phyloP scores from a whole-genome alignment of 768 basidiomycete genomes.

The Mycena epipterygia region DNA sequence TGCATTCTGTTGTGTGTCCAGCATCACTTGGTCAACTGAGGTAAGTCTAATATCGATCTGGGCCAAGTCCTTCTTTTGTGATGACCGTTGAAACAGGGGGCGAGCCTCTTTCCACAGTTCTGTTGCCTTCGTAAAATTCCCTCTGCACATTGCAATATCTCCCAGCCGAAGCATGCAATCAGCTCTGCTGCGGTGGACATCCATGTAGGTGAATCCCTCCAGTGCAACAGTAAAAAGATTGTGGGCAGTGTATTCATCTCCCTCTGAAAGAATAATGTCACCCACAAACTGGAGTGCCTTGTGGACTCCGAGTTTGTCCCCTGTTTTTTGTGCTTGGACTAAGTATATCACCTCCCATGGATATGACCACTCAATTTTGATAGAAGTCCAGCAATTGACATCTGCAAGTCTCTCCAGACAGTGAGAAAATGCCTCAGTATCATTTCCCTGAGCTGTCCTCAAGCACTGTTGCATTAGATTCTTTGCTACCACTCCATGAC shows the following conservation, averaged over 20 bases:
- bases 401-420: neutral
- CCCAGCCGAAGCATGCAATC: neutral
- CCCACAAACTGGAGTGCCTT: neutral
- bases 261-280: neutral
- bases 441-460: neutral
- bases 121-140: neutral
- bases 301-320: neutral
- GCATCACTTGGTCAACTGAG: slow-evolving; percentile 19
- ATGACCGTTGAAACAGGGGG: neutral
- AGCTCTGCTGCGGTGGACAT: neutral
- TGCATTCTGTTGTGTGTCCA: no score
- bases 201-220: neutral
- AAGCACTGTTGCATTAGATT: neutral
- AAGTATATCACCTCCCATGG: neutral
- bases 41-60: neutral
- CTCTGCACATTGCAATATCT: neutral
- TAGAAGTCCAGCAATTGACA: neutral
- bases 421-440: neutral
- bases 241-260: neutral
- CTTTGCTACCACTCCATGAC: neutral
- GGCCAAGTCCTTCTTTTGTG: neutral
- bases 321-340: neutral
- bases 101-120: neutral
- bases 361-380: neutral
- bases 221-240: neutral